These are phyloP conservation scores for Sclerotinia trifoliorum DNA, from an alignment of 2,329 filamentous ascomycete genomes.

Conservation along the genomic window DNA sequence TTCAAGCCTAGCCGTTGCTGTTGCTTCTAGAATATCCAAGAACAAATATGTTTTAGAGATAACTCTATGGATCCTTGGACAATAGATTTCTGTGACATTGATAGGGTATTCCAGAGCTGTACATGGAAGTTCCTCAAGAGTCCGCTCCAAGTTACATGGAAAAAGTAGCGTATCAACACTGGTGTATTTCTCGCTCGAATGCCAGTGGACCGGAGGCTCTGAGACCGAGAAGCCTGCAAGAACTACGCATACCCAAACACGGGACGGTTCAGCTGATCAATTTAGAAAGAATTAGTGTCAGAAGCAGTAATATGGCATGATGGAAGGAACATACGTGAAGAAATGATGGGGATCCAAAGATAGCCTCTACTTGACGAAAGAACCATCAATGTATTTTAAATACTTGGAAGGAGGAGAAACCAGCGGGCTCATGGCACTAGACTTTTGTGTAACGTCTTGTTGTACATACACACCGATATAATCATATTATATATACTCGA, in stretches of 20 bases:
- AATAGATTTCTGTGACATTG: no score
- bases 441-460: background rate
- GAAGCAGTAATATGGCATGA: background rate
- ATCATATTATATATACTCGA: no score
- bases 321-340: background rate
- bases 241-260: background rate
- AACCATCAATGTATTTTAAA: background rate
- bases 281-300: background rate
- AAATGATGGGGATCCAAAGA: background rate
- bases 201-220: no score
- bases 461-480: no score
- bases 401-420: background rate
- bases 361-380: background rate
- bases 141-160: background rate
- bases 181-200: background rate
- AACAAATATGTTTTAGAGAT: background rate
- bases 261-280: background rate
- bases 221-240: background rate
- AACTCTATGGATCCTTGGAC: background rate
- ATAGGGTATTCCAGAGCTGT: background rate
- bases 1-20: background rate
- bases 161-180: background rate
- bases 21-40: background rate
- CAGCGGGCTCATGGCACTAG: background rate
- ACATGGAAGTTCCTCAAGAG: background rate